phyloP scores from a whole-genome alignment of 352 stramenopile genomes.

The Phytopythium boreale region DNA sequence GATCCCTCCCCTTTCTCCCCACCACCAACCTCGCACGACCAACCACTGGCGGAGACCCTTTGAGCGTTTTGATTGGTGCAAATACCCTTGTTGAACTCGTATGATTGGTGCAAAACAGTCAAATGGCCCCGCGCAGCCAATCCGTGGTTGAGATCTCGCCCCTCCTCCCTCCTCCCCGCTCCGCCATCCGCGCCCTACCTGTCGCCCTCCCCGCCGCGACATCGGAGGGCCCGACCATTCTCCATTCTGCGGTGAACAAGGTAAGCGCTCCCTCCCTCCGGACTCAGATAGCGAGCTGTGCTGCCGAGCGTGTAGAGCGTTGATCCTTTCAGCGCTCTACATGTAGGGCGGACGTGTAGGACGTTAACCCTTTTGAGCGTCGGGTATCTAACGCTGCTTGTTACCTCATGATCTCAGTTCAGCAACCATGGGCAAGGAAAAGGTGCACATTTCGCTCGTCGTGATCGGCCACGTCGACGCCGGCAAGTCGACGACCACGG shows the following conservation, averaged over 20 bases:
- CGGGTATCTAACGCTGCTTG: background rate
- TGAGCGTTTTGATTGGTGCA: background rate
- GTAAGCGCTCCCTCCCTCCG: slow-evolving; percentile 16
- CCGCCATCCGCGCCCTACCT: no score
- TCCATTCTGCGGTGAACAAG: slow-evolving; percentile 44
- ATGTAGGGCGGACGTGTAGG: background rate
- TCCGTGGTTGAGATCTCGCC: background rate
- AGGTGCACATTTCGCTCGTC: slow-evolving; percentile 90
- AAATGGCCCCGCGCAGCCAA: no score
- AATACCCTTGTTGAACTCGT: background rate
- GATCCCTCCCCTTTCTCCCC: slow-evolving; percentile 2
- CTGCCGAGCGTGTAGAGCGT: no score
- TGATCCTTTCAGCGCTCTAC: background rate
- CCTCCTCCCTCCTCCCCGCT: background rate
- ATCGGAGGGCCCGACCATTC: slow-evolving; percentile 18
- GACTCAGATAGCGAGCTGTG: background rate
- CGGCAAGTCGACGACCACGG: slow-evolving; percentile 98
- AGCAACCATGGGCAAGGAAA: slow-evolving; percentile 62
- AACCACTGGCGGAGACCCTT: slow-evolving; percentile 16
- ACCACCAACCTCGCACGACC: background rate
- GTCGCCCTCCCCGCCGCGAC: no score
- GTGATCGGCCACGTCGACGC: slow-evolving; percentile 97
- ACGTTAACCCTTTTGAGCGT: background rate
- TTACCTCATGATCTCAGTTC: background rate
- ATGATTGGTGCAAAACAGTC: background rate